Base-by-base conservation (phyloP, 2,329 filamentous ascomycete species). In the Fusarium sp. region DNA sequence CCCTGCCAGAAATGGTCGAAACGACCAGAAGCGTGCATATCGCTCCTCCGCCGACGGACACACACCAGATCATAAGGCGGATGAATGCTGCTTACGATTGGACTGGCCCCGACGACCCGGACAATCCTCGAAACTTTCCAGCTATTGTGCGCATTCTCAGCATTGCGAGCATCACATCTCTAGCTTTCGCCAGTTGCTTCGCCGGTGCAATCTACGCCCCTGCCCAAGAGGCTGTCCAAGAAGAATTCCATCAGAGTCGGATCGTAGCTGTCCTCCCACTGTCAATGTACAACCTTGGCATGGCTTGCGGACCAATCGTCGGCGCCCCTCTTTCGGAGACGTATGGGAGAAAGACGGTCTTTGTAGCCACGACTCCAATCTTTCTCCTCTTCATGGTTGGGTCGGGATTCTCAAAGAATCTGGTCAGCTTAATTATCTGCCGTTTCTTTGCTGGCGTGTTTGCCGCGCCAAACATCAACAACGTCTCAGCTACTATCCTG, bases 61-160 rank as follows among this genome's bases (percentile, higher is more conserved):
- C 56, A 0, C 64, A 71, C 9, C 41, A 64, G 1, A 68, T 59
- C 45, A 73, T 74, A 45, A 71, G 59, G 14, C 67, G 71, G 7
- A 73, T 73, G n/a, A 73, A 73, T 18, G 67, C 71, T 30, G 54
- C 71, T 1, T 73, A 73, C 11, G 71, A 73, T 48, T 73, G 71
- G 71, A 73, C 71, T 20, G 34, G 50, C 0, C 71, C 71, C 1
- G 13, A 50, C 1, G 71, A 73, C 1, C 67, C 71, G 18, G 60
- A 73, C 9, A 73, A 74, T 14, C 71, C 71, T 16, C 71, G 71
- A 18, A 73, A 74, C 59, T 73, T 73, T 23, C 34, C 71, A 1
- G 9, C 45, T 0, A 1, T 30, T 4, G 14, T 52, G 1, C 70
- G 67, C n/a, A 3, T 25, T 0, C 64, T 71, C 23, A 73, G 67